Conservation (phyloP, 208 protist species). For the Leishmania arabica region DNA sequence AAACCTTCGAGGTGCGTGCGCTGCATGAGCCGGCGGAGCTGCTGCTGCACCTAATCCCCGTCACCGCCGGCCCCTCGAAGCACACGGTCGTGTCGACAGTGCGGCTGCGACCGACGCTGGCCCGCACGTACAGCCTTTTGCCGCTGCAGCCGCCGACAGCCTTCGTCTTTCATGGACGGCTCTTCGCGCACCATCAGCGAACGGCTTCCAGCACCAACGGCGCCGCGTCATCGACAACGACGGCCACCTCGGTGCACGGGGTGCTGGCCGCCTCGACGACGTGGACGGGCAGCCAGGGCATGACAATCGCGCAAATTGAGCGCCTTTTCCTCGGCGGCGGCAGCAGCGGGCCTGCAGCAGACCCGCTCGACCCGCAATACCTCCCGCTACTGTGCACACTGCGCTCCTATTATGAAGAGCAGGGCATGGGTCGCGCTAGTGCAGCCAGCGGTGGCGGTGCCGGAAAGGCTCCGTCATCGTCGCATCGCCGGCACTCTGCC, state of each 20-base stretch:
- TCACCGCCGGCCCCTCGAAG: slow-evolving; percentile 28
- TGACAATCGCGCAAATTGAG: slow-evolving; percentile 66
- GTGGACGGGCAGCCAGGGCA: slow-evolving; percentile 66
- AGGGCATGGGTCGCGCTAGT: slow-evolving; percentile 10
- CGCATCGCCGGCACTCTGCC: not conserved
- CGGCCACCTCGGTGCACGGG: slow-evolving; percentile 32
- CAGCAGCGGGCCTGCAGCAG: slow-evolving; percentile 24
- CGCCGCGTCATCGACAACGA: not conserved
- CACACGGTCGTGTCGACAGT: slow-evolving; percentile 60
- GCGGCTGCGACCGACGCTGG: slow-evolving; percentile 53
- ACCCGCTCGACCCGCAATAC: slow-evolving; percentile 77
- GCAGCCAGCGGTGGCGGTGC: not conserved
- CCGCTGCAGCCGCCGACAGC: slow-evolving; percentile 66
- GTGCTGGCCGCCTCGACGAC: slow-evolving; percentile 67
- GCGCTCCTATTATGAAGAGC: slow-evolving; percentile 57
- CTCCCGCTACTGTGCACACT: slow-evolving; percentile 54
- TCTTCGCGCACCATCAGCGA: slow-evolving; percentile 18
- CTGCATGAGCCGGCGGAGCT: slow-evolving; percentile 72
- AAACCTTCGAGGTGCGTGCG: slow-evolving; percentile 81
- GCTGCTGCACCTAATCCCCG: slow-evolving; percentile 75
- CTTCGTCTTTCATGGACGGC: slow-evolving; percentile 49
- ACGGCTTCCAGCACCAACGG: not conserved
- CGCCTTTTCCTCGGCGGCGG: slow-evolving; percentile 50
- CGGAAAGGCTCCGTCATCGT: not conserved
- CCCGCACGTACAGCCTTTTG: slow-evolving; percentile 50